phyloP scores from a whole-genome alignment of 331 rosid species.

The Malus hybrid region DNA sequence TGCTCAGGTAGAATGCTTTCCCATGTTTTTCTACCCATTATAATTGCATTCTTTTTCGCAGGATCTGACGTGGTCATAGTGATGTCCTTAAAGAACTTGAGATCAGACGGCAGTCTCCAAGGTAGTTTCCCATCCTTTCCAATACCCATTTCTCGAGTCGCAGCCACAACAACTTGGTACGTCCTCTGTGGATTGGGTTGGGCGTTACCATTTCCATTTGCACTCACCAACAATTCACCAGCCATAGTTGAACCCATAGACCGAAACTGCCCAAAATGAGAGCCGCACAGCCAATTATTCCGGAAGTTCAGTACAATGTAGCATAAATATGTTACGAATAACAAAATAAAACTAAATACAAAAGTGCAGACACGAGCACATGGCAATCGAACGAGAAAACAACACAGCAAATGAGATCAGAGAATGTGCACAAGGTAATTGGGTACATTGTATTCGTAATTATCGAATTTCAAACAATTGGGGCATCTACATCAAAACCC shows the following conservation, averaged over 20 bases:
- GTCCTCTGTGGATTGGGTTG: conserved; percentile 59
- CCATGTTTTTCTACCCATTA: conserved; percentile 97
- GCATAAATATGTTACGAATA: background rate
- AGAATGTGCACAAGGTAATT: background rate
- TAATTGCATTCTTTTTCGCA: conserved; percentile 74
- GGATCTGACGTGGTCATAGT: conserved; percentile 61
- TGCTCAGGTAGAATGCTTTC: conserved; percentile 63
- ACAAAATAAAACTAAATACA: background rate
- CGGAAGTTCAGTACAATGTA: conserved; percentile 23
- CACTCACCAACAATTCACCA: conserved; percentile 36
- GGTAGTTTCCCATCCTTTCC: conserved; percentile 83
- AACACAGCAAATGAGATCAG: background rate
- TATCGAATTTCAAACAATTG: background rate
- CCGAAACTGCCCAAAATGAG: conserved; percentile 12
- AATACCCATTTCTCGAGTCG: conserved; percentile 80
- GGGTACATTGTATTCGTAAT: background rate
- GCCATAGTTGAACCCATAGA: conserved; percentile 48
- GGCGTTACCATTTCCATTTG: conserved; percentile 42
- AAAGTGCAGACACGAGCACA: background rate
- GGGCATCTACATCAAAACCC: background rate
- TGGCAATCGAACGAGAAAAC: background rate
- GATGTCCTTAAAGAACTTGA: conserved; percentile 59
- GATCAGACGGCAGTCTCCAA: conserved; percentile 76
- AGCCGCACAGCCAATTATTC: conserved; percentile 25
- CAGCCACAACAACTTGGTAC: conserved; percentile 86